Conservation (phyloP, 768 basidiomycete species). For the Rhodosporidiobolus odoratus region DNA sequence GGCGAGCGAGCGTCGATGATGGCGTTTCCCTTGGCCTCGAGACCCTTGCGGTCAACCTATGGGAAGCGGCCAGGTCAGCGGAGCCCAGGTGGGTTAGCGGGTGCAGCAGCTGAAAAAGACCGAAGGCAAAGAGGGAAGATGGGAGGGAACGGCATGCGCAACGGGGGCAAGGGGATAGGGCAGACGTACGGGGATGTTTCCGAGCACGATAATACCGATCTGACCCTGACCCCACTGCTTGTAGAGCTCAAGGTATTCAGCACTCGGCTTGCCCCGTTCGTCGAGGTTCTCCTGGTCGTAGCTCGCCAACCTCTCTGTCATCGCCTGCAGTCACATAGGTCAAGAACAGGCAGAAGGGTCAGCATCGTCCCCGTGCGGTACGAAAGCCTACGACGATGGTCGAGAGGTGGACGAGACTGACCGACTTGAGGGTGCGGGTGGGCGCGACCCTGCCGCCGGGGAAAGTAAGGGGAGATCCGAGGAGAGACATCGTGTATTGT, state of each 20-base stretch:
- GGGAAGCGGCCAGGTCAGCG: neutral
- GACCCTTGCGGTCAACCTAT: constrained; percentile 26
- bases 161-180: neutral
- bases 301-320: constrained; percentile 45
- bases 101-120: too few relatives aligned
- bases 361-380: neutral
- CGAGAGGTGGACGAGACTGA: neutral
- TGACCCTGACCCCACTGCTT: constrained; percentile 44
- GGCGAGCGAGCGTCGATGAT: constrained; percentile 37
- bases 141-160: too few relatives aligned
- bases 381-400: neutral
- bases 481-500: constrained; percentile 8
- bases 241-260: constrained; percentile 43
- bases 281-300: constrained; percentile 39
- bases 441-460: constrained; percentile 40
- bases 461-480: constrained; percentile 41
- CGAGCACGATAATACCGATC: constrained; percentile 44
- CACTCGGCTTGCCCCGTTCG: constrained; percentile 41
- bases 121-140: neutral
- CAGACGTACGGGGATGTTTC: constrained; percentile 37
- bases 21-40: constrained; percentile 44
- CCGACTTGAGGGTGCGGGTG: constrained; percentile 42
- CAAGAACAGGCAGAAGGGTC: neutral
- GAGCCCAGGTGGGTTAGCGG: neutral
- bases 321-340: constrained; percentile 24